Base-by-base conservation (phyloP, 2,329 filamentous ascomycete genomes). In the Penicillium sp. region DNA sequence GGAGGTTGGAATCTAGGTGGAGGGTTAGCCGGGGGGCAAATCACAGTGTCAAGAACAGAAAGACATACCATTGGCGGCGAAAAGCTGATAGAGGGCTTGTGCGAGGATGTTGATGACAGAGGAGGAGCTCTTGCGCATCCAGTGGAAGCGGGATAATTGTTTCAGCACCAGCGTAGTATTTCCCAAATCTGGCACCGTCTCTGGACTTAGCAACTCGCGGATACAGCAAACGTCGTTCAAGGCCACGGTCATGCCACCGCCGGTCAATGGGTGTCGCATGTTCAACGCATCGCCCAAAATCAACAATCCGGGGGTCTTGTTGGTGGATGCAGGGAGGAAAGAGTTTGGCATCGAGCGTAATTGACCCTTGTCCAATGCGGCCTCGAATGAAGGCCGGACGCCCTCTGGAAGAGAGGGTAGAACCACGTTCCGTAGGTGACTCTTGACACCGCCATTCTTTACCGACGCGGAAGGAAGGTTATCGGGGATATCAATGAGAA, bases 201-300 rank as follows among this genome's bases (percentile, higher is more conserved):
- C 78, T 0, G 92, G 92, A 39, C 85, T 82, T 1, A 99, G 85
- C 22, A 97, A 81, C 9, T 89, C 83, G 0, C 89, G 81, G 27
- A 99, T 83, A 1, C 96, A 77, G 11, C 95, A 84, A 1, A 91
- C 93, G 72, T 99, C 95, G 78, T 94, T 96, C 76, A 99, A 90
- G 1, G 92, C 95, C 1, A 98, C 95, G 0, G 94, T 98, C 95
- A 99, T 99, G 68, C 95, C 95, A 65, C 95, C 95, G 54, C 95
- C 95, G 0, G 95, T 99, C 13, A 99, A 83, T 1, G 95, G 95
- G 78, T 99, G 95, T n/a, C 95, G 90, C 95, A 99, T 99, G 81
- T 99, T 99, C 83, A 96, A 89, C 14, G 95, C 94, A 74, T 99
- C 95, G 59, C 95, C 95, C 9, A 98, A 83, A 37, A 99, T 81